phyloP scores from a whole-genome alignment of 176 grass and related monocot genomes.

The Aegilops sharonensis region DNA sequence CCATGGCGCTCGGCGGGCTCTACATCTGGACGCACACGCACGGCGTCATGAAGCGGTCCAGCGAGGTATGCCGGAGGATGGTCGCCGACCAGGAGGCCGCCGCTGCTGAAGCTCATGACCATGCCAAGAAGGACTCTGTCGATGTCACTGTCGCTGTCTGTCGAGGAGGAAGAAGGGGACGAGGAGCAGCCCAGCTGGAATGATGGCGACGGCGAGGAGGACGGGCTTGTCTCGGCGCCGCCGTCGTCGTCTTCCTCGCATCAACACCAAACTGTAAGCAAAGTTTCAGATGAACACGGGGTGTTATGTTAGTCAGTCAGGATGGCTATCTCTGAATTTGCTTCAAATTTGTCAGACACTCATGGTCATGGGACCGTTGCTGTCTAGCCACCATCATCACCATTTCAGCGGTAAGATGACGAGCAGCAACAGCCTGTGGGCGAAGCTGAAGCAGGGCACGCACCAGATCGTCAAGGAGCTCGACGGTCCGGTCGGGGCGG shows the following conservation, averaged over 20 bases:
- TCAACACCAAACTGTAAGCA: background rate
- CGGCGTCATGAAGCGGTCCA: constrained; percentile 58
- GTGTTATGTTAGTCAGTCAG: no score
- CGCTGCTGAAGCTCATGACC: background rate
- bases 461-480: constrained; percentile 43
- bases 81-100: background rate
- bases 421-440: constrained; percentile 32
- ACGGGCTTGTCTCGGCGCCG: background rate
- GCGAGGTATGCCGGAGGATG: constrained; percentile 25
- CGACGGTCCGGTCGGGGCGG: constrained; percentile 38
- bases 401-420: background rate
- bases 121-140: background rate
- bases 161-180: background rate
- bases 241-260: background rate
- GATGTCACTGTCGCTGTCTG: background rate
- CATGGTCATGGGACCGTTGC: background rate
- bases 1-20: constrained; percentile 71
- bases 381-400: background rate
- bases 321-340: no score
- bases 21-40: constrained; percentile 68
- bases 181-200: background rate
- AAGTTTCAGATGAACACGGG: no score
- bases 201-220: background rate
- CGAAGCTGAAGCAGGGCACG: constrained; percentile 21
- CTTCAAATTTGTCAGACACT: background rate